Evolutionary conservation across 2,329 filamentous ascomycete species (phyloP).

Genomic region (Lizonia empirigonia): DNA sequence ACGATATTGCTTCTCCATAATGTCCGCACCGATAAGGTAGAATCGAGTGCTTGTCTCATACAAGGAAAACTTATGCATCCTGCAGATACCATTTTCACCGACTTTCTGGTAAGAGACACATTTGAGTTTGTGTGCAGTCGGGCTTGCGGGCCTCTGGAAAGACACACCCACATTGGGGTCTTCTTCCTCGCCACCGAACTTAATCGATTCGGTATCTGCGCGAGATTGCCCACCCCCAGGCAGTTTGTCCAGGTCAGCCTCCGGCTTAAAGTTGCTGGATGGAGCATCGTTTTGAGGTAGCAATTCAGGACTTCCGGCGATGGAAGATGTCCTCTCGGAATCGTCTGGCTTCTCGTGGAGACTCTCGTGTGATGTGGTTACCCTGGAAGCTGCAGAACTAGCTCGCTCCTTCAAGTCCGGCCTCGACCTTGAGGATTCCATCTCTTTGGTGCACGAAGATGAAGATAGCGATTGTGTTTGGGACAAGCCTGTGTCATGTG

Average conservation of each 20-base stretch:
- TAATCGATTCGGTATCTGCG: conserved; percentile 39
- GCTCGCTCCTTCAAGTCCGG: conserved; percentile 32
- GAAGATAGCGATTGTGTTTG: conserved; percentile 2
- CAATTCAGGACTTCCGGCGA: conserved; percentile 31
- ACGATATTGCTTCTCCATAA: conserved; percentile 85
- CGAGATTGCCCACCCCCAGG: conserved; percentile 34
- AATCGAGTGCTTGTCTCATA: conserved; percentile 94
- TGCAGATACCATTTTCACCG: conserved; percentile 51
- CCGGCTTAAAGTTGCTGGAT: conserved; percentile 38
- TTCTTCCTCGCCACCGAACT: conserved; percentile 51
- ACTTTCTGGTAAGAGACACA: conserved; percentile 50
- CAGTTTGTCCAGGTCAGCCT: conserved; percentile 40
- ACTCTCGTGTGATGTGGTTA: conserved; percentile 36
- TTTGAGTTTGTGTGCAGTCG: conserved; percentile 47
- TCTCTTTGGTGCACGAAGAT: conserved; percentile 5
- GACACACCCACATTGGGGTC: conserved; percentile 47
- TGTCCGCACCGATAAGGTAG: conserved; percentile 91
- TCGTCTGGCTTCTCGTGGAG: conserved; percentile 34
- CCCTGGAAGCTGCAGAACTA: conserved; percentile 31
- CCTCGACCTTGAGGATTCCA: conserved; percentile 29
- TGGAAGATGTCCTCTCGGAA: conserved; percentile 34
- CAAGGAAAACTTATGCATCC: conserved; percentile 95
- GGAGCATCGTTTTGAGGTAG: conserved; percentile 32
- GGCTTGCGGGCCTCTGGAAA: conserved; percentile 49
- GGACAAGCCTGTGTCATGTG: conserved; percentile 3